Base-by-base conservation (phyloP, 805 yeast genomes). In the Monosporozyma siamensis region DNA sequence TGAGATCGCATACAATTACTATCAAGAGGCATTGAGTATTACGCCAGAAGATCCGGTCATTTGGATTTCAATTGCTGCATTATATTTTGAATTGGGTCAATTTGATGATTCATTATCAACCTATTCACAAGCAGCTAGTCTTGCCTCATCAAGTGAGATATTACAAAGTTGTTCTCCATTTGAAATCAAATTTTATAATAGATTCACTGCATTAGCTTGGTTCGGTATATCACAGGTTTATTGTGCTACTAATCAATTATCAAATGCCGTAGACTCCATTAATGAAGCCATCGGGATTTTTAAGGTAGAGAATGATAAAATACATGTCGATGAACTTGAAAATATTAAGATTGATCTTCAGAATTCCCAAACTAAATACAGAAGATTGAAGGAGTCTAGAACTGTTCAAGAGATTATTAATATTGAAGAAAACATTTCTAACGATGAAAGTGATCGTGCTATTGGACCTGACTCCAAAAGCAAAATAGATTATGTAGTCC, bases 81-180 rank as follows among this genome's bases (percentile, higher is more conserved):
- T 80, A 39, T 79, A 79, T 51, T 58, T 80, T 43, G 70, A 70
- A 47, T 62, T 78, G 48, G 74, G 74, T 37, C 86, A 80, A 56
- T 56, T 80, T 20, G 73, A 78, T 3, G 86, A 80, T 52, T 79
- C 86, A 0, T 62, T 80, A 40, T 77, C 80, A 5, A 84, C 85
- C 2, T 80, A 76, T 53, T 73, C 82, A 0, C 82, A 78, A 54
- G 84, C 82, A 2, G 69, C 78, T 15, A 64, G 77, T 34, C 7
- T 43, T 10, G 41, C 45, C 37, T 55, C 77, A 9, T 42, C 46
- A 11, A 17, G 29, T 29, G 46, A 44, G 36, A 22, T n/a, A 12
- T 23, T 30, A 24, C 27, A 23, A 26, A 26, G 11, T 23, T 34
- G 14, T 14, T 9, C 25, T 23, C 24, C 12, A 26, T 14, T 32